Conservation (phyloP, 441 rosid species). For the Bruguiera hainesii region DNA sequence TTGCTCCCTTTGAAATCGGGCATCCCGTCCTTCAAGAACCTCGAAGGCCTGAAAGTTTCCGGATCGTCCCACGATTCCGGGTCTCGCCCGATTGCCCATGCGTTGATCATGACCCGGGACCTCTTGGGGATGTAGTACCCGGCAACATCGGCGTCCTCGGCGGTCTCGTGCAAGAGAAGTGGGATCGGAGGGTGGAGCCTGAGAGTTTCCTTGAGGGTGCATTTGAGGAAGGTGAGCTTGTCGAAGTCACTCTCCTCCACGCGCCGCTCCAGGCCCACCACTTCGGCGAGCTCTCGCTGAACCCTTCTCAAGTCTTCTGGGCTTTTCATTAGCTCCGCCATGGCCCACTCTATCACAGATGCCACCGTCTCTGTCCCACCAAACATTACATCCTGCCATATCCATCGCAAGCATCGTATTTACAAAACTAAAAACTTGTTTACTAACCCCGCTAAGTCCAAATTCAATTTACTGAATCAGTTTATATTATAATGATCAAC, state of each 20-base stretch:
- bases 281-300: slow-evolving; percentile 74
- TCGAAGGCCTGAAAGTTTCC: slow-evolving; percentile 61
- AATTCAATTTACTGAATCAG: too few relatives aligned
- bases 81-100: slow-evolving; percentile 83
- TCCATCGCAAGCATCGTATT: too few relatives aligned
- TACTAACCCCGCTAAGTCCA: too few relatives aligned
- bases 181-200: slow-evolving; percentile 98
- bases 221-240: slow-evolving; percentile 60
- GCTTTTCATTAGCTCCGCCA: slow-evolving; percentile 72
- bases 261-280: slow-evolving; percentile 79
- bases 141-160: slow-evolving; percentile 55
- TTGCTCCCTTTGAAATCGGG: slow-evolving; percentile 82
- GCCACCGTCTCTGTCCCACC: slow-evolving; percentile 99
- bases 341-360: slow-evolving; percentile 88
- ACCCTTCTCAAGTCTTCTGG: slow-evolving; percentile 72
- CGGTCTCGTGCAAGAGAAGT: slow-evolving; percentile 87
- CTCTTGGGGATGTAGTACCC: slow-evolving; percentile 70
- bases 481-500: too few relatives aligned
- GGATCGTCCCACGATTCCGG: slow-evolving; percentile 72
- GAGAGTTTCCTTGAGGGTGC: slow-evolving; percentile 71
- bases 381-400: slow-evolving; percentile 85
- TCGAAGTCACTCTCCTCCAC: slow-evolving; percentile 81
- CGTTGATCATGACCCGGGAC: slow-evolving; percentile 82
- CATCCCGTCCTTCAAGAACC: slow-evolving; percentile 58
- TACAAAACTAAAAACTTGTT: too few relatives aligned